phyloP scores from a whole-genome alignment of 805 yeast species.

The Torulaspora indica region DNA sequence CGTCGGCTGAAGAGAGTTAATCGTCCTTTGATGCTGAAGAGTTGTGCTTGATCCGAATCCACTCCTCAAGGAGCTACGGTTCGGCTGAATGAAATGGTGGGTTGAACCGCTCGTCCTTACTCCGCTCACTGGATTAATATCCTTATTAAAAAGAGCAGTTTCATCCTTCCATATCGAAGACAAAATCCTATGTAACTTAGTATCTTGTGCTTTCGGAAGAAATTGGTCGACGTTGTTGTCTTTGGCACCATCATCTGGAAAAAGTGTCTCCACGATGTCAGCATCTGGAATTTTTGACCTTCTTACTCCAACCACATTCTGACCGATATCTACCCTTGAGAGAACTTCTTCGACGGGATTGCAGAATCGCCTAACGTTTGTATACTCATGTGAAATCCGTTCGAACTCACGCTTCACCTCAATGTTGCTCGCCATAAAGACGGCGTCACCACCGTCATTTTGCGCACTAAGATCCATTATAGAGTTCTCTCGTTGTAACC shows the following conservation, averaged over 20 bases:
- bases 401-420: slow-evolving; percentile 74
- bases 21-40: slow-evolving; percentile 27
- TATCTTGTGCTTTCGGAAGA: slow-evolving; percentile 18
- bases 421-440: slow-evolving; percentile 45
- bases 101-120: slow-evolving; percentile 9
- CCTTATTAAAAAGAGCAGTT: slow-evolving; percentile 25
- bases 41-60: slow-evolving; percentile 16
- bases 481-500: slow-evolving; percentile 78
- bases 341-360: slow-evolving; percentile 69
- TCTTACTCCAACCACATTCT: slow-evolving; percentile 13
- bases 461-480: slow-evolving; percentile 49
- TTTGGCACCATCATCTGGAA: slow-evolving; percentile 8
- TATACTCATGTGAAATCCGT: slow-evolving; percentile 66
- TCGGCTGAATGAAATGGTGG: slow-evolving; percentile 14
- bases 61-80: slow-evolving; percentile 19
- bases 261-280: slow-evolving; percentile 8
- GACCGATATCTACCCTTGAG: slow-evolving; percentile 41
- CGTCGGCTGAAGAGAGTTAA: slow-evolving; percentile 36
- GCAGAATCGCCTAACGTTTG: slow-evolving; percentile 59
- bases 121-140: slow-evolving; percentile 24
- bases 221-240: slow-evolving; percentile 18
- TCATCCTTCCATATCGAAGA: slow-evolving; percentile 33
- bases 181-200: slow-evolving; percentile 26
- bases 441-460: slow-evolving; percentile 23
- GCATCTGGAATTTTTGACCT: slow-evolving; percentile 7